Evolutionary conservation across 768 basidiomycete species (phyloP), one percentile per base, ranked within the genome.

Genomic region (Rhizopogon vesiculosus): DNA sequence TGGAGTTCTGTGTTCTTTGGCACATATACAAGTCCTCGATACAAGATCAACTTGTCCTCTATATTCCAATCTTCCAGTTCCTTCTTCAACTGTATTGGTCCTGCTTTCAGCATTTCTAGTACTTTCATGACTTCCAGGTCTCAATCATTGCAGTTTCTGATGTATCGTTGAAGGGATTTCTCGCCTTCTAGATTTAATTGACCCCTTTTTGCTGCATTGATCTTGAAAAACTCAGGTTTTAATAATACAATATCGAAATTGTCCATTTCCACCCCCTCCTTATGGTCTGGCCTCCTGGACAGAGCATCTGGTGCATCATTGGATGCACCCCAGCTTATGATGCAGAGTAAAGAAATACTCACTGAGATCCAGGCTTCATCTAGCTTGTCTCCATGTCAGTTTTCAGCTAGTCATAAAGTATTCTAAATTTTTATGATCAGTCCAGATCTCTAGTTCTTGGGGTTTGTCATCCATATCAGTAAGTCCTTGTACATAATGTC

Each of bases 361-460:
- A 0, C 51, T 58, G 15, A 39, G 70, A 64, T 76, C 22, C 22
- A 25, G 59, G 0, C 61, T 60, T 73, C 72, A 75, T 10, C 64
- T 54, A 18, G 55, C 55, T 40, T 60, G 59, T 1, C 29, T 35
- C 2, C 39, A 2, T 0, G 18, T 64, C 41, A 48, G 70, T 51
- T 1, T 64, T 59, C 16, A 28, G 72, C 62, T 65, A 0, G 64
- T 67, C n/a, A 57, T 50, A 61, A 74, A 76, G 56, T 73, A 74
- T 53, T 72, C 66, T 68, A 55, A 66, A 55, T 71, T 74, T 40
- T 72, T 72, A 62, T 75, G 72, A 59, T 75, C 70, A 0, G 22
- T 43, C 42, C 42, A n/a, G n/a, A n/a, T n/a, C n/a, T n/a, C n/a
- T n/a, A n/a, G n/a, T n/a, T n/a, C n/a, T n/a, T n/a, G n/a, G n/a